Evolutionary conservation across 345 rosid species (phyloP), one percentile per base, ranked within the genome.

Genomic region (Bruguiera gymnorhiza): DNA sequence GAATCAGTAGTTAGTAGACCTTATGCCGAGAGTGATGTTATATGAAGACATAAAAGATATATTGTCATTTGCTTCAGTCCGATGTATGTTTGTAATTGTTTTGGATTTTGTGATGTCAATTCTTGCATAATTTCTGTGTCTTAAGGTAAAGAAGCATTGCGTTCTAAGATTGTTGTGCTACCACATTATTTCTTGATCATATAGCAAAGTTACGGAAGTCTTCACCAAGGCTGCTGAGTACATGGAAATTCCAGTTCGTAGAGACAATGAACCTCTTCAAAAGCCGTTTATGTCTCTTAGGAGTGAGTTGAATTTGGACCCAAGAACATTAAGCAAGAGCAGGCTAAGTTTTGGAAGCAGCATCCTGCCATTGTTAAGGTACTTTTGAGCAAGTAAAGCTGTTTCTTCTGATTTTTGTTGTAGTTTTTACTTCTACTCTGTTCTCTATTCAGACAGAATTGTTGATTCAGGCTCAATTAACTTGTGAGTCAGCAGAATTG

Each of bases 291-390:
- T 91, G 86, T 87, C 97, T n/a, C 98, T 92, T 52, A 83, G 97
- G 83, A 92, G 99, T 71, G 99, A 95, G 82, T 81, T 95, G 83
- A 92, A 95, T 77, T 79, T 95, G 79, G 99, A 95, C 80, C 89
- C 32, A 92, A 92, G 85, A 95, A 88, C 80, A 87, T 92, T 70
- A 95, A 95, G 89, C 98, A 95, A 92, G 98, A 95, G 83, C 98
- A 95, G 80, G 97, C 98, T 70, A 95, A 92, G 82, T 95, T 92
- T 80, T 95, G 92, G 98, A 92, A 92, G 86, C 97, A 95, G 83
- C 94, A 95, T 80, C 98, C 99, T 27, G 92, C 99, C 18, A 53
- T 95, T 67, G 99, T 90, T 69, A 95, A 95, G 97, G 98, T 95
- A 79, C 51, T 66, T 67, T 60, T 37, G 50, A 68, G 51, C 59